A percentile compares a stretch with the other conserved stretches of the same genome.
phyloP scores from a whole-genome alignment of 2,329 filamentous ascomycete genomes.

The Diplocarpon mali region DNA sequence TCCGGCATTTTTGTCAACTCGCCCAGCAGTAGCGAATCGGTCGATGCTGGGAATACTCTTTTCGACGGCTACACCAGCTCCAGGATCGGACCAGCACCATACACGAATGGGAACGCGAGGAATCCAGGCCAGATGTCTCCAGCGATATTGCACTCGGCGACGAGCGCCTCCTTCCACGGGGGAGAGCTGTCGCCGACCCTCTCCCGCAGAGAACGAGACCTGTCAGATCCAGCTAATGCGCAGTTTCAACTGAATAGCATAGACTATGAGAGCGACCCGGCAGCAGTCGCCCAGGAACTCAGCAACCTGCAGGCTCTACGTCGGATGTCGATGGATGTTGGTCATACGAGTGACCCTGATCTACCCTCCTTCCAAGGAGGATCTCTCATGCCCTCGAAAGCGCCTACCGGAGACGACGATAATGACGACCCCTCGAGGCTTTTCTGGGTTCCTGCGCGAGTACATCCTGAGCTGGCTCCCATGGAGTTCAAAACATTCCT shows the following conservation, averaged over 20 bases:
- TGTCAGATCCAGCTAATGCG: constrained; percentile 42
- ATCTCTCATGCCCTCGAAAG: constrained; percentile 56
- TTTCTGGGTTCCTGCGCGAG: constrained; percentile 89
- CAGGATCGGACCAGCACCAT: constrained; percentile 18
- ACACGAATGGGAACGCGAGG: constrained; percentile 20
- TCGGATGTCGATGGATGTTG: constrained; percentile 69
- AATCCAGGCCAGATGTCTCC: constrained; percentile 25
- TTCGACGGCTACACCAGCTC: constrained; percentile 16
- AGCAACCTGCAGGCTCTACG: constrained; percentile 64
- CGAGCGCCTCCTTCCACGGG: constrained; percentile 23
- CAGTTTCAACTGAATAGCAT: constrained; percentile 60
- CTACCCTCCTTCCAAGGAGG: constrained; percentile 60
- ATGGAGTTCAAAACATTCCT: constrained; percentile 96
- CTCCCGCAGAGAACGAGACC: constrained; percentile 28
- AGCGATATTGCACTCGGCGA: constrained; percentile 23
- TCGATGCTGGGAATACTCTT: constrained; percentile 23
- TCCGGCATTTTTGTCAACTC: constrained; percentile 39
- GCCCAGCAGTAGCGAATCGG: constrained; percentile 32
- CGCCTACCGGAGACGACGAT: constrained; percentile 62
- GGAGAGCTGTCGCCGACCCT: constrained; percentile 31
- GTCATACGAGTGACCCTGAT: constrained; percentile 55
- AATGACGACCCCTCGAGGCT: constrained; percentile 81
- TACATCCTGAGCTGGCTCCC: constrained; percentile 90
- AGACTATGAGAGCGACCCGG: constrained; percentile 63
- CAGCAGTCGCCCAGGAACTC: constrained; percentile 60